phyloP scores from a whole-genome alignment of 129 eudicot species.

The Pulicaria dysenterica region DNA sequence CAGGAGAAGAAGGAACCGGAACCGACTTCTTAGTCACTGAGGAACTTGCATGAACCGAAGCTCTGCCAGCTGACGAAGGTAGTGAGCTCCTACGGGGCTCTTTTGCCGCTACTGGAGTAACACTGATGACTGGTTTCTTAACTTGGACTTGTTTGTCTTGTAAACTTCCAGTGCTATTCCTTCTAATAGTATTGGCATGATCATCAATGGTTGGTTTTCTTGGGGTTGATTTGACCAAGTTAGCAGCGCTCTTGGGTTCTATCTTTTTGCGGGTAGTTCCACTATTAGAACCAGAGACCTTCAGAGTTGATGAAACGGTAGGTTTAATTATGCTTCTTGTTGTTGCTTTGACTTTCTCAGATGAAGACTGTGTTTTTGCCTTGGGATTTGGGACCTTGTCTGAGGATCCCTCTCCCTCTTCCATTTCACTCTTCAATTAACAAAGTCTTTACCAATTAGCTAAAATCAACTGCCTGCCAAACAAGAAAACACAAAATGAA shows the following conservation, averaged over 20 bases:
- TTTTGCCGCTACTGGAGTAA: constrained; percentile 38
- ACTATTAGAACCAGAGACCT: constrained; percentile 34
- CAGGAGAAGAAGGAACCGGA: constrained; percentile 51
- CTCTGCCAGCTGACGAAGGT: constrained; percentile 45
- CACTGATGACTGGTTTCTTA: constrained; percentile 44
- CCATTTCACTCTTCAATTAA: constrained; percentile 35
- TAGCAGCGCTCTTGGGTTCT: constrained; percentile 46
- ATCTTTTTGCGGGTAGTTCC: constrained; percentile 48
- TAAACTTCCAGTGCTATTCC: constrained; percentile 86
- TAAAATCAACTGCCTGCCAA: constrained; percentile 18
- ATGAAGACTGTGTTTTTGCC: constrained; percentile 28
- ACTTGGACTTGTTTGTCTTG: constrained; percentile 52
- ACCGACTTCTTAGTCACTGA: constrained; percentile 46
- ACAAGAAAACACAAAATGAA: constrained; percentile 17
- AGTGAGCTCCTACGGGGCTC: constrained; percentile 60
- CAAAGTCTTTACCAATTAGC: constrained; percentile 19
- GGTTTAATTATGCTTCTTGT: constrained; percentile 39
- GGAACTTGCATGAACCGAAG: constrained; percentile 40
- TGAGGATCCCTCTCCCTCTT: constrained; percentile 39
- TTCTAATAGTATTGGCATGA: constrained; percentile 48
- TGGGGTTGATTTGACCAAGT: constrained; percentile 32
- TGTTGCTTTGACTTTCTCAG: constrained; percentile 49
- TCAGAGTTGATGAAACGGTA: constrained; percentile 42
- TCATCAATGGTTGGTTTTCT: constrained; percentile 48
- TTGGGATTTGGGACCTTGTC: constrained; percentile 38